phyloP scores from a whole-genome alignment of 2,329 filamentous ascomycete genomes.

The Alternaria novae-zelandiae region DNA sequence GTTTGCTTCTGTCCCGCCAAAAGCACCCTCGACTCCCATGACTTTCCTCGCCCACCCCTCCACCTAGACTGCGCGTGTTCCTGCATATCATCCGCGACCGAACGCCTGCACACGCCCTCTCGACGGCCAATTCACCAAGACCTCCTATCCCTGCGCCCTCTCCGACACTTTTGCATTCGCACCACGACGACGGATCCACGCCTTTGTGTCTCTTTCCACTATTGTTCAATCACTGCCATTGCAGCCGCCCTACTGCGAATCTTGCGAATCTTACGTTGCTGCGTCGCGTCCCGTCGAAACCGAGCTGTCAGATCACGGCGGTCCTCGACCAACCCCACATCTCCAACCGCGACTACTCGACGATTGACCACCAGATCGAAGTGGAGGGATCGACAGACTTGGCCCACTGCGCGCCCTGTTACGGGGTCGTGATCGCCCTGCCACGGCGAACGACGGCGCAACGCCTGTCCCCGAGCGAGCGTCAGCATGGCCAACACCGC shows the following conservation, averaged over 20 bases:
- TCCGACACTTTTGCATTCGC: constrained; percentile 1
- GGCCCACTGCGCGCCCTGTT: constrained; percentile 8
- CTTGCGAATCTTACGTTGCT: constrained; percentile 4
- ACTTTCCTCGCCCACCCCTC: not conserved
- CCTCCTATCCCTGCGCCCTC: not conserved
- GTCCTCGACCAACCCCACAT: not conserved
- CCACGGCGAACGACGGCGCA: constrained; percentile 5
- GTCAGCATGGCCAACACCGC: constrained; percentile 27
- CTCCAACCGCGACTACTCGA: not conserved
- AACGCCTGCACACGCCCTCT: not conserved
- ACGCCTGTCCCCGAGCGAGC: not conserved
- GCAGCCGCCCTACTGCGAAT: not conserved
- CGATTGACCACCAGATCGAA: not conserved
- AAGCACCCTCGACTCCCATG: not conserved
- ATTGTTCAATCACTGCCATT: constrained; percentile 4
- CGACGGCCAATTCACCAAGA: not conserved
- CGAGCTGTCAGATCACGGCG: not conserved
- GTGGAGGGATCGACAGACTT: constrained; percentile 4
- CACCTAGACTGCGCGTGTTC: not conserved
- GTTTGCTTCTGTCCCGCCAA: constrained; percentile 3
- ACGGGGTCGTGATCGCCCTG: constrained; percentile 9
- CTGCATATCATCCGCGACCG: not conserved
- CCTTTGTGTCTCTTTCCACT: constrained; percentile 2
- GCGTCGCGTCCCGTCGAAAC: not conserved
- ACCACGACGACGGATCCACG: not conserved